phyloP scores from a whole-genome alignment of 805 yeast genomes.

The Cyberlindnera americana region DNA sequence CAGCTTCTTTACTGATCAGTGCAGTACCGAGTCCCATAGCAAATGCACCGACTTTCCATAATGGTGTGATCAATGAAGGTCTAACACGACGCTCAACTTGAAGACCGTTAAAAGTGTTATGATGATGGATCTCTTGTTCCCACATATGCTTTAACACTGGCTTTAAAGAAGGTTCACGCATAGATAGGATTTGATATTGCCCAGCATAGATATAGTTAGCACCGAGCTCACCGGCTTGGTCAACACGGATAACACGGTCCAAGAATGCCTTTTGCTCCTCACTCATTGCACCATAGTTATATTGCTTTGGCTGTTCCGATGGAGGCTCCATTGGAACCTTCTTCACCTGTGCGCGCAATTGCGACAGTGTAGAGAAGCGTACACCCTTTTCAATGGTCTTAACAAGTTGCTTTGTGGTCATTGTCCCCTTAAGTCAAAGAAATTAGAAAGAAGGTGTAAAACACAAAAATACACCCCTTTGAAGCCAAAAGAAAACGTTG shows the following conservation, averaged over 20 bases:
- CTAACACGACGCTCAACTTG: constrained; percentile 79
- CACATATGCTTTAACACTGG: constrained; percentile 92
- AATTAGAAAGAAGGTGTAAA: background rate
- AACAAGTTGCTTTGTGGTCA: constrained; percentile 11
- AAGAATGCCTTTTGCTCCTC: constrained; percentile 65
- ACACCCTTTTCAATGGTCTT: constrained; percentile 13
- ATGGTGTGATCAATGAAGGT: constrained; percentile 87
- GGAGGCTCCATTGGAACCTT: constrained; percentile 1
- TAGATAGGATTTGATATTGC: constrained; percentile 72
- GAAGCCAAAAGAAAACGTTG: too few species aligned
- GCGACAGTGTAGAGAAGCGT: constrained; percentile 24
- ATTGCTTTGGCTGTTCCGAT: constrained; percentile 5
- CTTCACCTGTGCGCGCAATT: constrained; percentile 19
- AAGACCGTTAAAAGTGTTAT: constrained; percentile 72
- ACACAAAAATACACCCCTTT: too few species aligned
- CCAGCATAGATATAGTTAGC: constrained; percentile 93
- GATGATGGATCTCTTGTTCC: constrained; percentile 96
- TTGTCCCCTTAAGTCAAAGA: background rate
- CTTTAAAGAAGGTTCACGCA: constrained; percentile 67
- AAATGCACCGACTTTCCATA: constrained; percentile 91
- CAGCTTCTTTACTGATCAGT: constrained; percentile 84
- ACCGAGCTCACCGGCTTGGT: constrained; percentile 97
- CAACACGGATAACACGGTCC: constrained; percentile 80
- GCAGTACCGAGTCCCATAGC: constrained; percentile 88
- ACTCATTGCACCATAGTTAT: constrained; percentile 25